A percentile compares a stretch with the other conserved stretches of the same genome.
These are phyloP conservation scores for Populus nigra DNA, from an alignment of 345 rosid genomes.

Conservation along the genomic window DNA sequence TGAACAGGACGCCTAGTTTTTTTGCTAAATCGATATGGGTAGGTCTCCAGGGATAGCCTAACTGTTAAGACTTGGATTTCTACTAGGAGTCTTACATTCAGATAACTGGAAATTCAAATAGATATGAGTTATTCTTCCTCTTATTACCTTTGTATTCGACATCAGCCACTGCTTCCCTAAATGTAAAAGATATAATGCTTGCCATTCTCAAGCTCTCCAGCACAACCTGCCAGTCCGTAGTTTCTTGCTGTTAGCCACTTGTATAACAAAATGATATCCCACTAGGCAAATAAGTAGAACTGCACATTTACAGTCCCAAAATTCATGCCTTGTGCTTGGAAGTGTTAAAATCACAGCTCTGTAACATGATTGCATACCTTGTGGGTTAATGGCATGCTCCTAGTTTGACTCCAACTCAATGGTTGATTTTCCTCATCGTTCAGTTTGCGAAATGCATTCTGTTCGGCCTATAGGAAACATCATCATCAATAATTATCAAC, in stretches of 20 bases:
- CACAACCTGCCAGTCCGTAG: conserved; percentile 42
- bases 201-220: conserved; percentile 72
- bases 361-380: conserved; percentile 34
- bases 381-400: conserved; percentile 51
- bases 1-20: background rate
- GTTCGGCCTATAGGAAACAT: conserved; percentile 44
- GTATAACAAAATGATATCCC: background rate
- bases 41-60: background rate
- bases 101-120: background rate
- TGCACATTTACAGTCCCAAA: background rate
- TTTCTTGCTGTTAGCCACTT: conserved; percentile 8
- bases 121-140: background rate
- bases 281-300: background rate
- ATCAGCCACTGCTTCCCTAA: conserved; percentile 68
- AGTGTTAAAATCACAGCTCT: background rate
- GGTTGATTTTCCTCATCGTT: conserved; percentile 33
- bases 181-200: conserved; percentile 74
- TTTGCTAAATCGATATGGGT: background rate
- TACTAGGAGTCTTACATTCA: background rate
- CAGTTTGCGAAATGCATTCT: conserved; percentile 34
- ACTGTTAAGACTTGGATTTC: background rate
- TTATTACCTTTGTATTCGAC: conserved; percentile 73
- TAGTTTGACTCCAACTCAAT: conserved; percentile 58
- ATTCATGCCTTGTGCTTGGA: background rate
- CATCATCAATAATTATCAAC: conserved; percentile 4